Evolutionary conservation across 2,329 filamentous ascomycete species (phyloP).

Genomic region (Emmonsia crescens): DNA sequence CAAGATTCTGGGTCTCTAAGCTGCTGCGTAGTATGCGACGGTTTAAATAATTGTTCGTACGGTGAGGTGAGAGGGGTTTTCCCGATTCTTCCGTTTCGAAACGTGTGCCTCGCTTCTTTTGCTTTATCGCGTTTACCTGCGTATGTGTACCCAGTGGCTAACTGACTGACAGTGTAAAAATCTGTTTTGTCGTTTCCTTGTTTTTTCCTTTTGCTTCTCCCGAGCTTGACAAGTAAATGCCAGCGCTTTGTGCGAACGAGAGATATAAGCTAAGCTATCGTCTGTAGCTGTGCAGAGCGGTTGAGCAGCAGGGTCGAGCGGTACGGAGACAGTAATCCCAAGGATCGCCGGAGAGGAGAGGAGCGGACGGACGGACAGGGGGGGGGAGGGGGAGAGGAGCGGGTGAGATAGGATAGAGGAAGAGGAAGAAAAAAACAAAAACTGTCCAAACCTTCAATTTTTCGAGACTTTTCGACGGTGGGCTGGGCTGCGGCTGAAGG

Average conservation of each 20-base stretch:
- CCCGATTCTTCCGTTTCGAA: background rate
- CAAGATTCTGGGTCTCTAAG: background rate
- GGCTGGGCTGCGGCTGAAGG: background rate
- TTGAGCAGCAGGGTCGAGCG: background rate
- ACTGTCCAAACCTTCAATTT: background rate
- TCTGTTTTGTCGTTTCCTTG: background rate
- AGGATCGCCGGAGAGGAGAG: slow-evolving; percentile 14
- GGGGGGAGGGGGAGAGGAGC: slow-evolving; percentile 16
- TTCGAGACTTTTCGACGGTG: background rate
- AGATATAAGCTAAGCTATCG: slow-evolving; percentile 12
- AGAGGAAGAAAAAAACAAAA: background rate
- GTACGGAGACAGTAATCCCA: background rate
- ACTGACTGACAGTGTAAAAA: too few relatives aligned
- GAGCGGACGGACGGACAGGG: slow-evolving; percentile 19
- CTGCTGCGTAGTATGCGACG: background rate
- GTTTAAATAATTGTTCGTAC: background rate
- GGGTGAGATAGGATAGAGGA: slow-evolving; percentile 8
- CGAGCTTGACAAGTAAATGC: slow-evolving; percentile 42
- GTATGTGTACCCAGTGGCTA: background rate
- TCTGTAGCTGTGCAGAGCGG: background rate
- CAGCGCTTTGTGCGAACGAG: slow-evolving; percentile 24
- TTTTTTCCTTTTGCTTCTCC: slow-evolving; percentile 4
- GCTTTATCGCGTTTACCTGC: background rate
- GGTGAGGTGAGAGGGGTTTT: too few relatives aligned
- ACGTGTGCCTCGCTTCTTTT: background rate